Base-by-base conservation (phyloP, 176 grass and related monocot genomes). In the Pontederia paniculata region DNA sequence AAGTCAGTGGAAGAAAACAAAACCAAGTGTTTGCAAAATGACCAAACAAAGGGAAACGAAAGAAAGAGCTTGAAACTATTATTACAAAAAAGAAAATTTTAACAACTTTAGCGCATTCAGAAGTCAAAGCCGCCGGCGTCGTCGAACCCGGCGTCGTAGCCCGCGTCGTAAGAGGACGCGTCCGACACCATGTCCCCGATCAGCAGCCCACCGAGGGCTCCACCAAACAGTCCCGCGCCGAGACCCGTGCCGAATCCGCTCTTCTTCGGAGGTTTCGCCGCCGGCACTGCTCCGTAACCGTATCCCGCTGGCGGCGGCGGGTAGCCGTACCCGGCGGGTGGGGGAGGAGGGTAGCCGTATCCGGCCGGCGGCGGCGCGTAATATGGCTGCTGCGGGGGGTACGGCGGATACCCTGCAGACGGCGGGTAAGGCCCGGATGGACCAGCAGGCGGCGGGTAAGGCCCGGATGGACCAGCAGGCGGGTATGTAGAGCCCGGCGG, bases 121-220 rank as follows among this genome's bases (percentile, higher is more conserved):
- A 63, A 63, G 19, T 60, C 62, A 15, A 68, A 62, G 16, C 57
- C 61, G 0, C 73, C 67, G 15, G 42, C 70, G 57, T 80, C 67
- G 54, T 68, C 55, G 7, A 83, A 17, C 13, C 77, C 86, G 3
- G 59, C 91, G 37, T 70, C 70, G 70, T 89, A 95, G 13, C 63
- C 63, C 47, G 63, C 1, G 9, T 66, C 48, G 49, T 66, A 66
- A 0, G 1, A 15, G 14, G 49, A 22, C 11, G 49, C 16, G 10
- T 66, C 63, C 63, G 28, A 52, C 25, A 67, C 17, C 50, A 67
- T 54, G 20, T 67, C 64, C 31, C 64, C 64, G 28, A 67, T 54
- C 9, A 67, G 28, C 10, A 67, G 64, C 47, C 64, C 64, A 5
- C 64, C 64, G 1, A 67, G 9, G 50, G 49, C 64, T 0, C 64